Conservation (phyloP, 2,329 filamentous ascomycete species). For the Lomentospora prolificans region DNA sequence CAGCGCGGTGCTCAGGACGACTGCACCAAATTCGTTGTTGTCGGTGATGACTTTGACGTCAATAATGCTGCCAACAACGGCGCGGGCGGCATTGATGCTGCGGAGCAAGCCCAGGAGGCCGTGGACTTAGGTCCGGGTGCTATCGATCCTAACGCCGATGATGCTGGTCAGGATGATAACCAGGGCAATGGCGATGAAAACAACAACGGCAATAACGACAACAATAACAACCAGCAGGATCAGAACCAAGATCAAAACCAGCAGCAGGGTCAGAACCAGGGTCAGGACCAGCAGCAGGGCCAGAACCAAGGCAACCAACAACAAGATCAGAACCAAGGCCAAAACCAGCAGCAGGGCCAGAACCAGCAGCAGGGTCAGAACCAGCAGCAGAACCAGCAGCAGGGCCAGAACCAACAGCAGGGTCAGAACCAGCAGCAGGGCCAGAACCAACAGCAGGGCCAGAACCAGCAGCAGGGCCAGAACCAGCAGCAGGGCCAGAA, state of each 20-base stretch:
- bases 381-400: constrained; percentile 7
- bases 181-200: constrained; percentile 9
- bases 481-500: constrained; percentile 7
- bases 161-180: constrained; percentile 7
- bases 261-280: constrained; percentile 6
- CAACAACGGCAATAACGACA: constrained; percentile 9
- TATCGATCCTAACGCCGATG: constrained; percentile 11
- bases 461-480: constrained; percentile 11
- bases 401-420: not conserved
- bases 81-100: constrained; percentile 12
- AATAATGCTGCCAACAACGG: constrained; percentile 20
- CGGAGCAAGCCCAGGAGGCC: constrained; percentile 15
- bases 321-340: constrained; percentile 4
- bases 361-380: constrained; percentile 11
- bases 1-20: constrained; percentile 36
- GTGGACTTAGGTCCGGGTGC: constrained; percentile 17
- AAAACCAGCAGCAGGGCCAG: constrained; percentile 7
- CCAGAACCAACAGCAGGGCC: constrained; percentile 7
- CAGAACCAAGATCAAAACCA: not conserved
- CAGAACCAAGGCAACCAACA: constrained; percentile 10
- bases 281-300: constrained; percentile 9
- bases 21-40: constrained; percentile 31
- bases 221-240: constrained; percentile 9
- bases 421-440: constrained; percentile 9
- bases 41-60: constrained; percentile 15